phyloP scores from a whole-genome alignment of 164 flowering plant species.

The Magnolia sinica region DNA sequence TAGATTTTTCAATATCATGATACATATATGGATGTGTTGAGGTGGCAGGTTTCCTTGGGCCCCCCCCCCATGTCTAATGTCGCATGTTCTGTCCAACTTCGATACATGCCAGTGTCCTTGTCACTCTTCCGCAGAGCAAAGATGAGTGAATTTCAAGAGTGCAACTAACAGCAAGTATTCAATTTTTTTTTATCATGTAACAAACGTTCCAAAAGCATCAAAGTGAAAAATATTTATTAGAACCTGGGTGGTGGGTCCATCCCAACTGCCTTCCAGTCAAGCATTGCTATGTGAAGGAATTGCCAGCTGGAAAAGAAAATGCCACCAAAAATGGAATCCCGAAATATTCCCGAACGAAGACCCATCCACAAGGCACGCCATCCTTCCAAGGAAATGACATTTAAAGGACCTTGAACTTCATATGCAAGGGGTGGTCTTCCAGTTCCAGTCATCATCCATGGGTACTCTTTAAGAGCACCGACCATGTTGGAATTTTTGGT shows the following conservation, averaged over 20 bases:
- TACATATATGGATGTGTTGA: too few relatives aligned
- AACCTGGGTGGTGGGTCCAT: constrained; percentile 82
- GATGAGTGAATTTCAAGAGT: not conserved
- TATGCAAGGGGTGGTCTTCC: constrained; percentile 70
- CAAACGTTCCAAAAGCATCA: too few relatives aligned
- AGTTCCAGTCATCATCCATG: constrained; percentile 97
- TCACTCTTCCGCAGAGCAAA: too few relatives aligned
- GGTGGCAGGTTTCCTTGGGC: too few relatives aligned
- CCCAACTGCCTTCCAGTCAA: constrained; percentile 76
- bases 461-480: constrained; percentile 65
- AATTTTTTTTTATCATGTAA: not conserved
- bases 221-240: not conserved
- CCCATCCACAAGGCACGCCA: constrained; percentile 80
- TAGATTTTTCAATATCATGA: too few relatives aligned
- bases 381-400: constrained; percentile 77
- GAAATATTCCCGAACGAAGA: constrained; percentile 62
- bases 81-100: too few relatives aligned
- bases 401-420: constrained; percentile 49
- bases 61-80: too few relatives aligned
- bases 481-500: constrained; percentile 50
- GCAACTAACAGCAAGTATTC: not conserved
- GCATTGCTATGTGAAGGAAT: constrained; percentile 68
- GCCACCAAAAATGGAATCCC: constrained; percentile 83
- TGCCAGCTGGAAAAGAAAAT: constrained; percentile 86
- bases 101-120: too few relatives aligned